Evolutionary conservation across 2,329 filamentous ascomycete genomes (phyloP).

Genomic region (Arachnomyces sp.): DNA sequence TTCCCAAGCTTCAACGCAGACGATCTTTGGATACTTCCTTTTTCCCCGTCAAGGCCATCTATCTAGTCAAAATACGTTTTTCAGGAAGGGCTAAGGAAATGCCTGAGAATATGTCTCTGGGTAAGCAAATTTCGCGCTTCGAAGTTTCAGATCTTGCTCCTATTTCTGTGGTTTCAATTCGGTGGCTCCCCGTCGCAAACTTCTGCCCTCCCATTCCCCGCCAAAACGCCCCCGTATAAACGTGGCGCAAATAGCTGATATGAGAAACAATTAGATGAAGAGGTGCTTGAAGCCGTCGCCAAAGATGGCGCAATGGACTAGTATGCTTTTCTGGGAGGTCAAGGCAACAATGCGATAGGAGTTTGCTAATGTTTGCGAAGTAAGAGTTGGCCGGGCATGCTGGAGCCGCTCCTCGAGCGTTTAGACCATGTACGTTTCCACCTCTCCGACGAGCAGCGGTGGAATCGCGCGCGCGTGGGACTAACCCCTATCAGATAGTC

Average conservation of each 20-base stretch:
- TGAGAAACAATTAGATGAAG: constrained; percentile 34
- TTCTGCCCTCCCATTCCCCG: neutral
- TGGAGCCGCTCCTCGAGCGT: constrained; percentile 56
- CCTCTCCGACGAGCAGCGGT: neutral
- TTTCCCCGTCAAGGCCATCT: too few relatives aligned
- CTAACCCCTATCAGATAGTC: constrained; percentile 53
- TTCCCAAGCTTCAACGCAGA: too few relatives aligned
- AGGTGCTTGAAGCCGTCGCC: constrained; percentile 48
- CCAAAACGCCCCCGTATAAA: neutral
- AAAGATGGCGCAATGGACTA: constrained; percentile 51
- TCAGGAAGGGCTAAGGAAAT: too few relatives aligned
- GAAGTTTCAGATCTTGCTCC: too few relatives aligned
- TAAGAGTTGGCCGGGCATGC: constrained; percentile 59
- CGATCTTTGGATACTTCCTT: too few relatives aligned
- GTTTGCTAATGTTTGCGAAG: constrained; percentile 39
- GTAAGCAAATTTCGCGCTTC: constrained; percentile 14
- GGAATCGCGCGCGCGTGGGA: neutral
- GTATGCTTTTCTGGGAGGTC: constrained; percentile 32
- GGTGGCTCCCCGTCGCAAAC: too few relatives aligned
- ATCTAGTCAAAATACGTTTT: too few relatives aligned
- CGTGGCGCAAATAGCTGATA: neutral
- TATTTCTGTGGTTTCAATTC: too few relatives aligned
- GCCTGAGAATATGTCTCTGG: constrained; percentile 23
- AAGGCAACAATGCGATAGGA: constrained; percentile 1
- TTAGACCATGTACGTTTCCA: constrained; percentile 52